Percentiles rank a stretch among this genome's conserved stretches.
These are phyloP conservation scores for Xylaria intraflava DNA, from an alignment of 495 filamentous ascomycete species.

Conservation along the genomic window DNA sequence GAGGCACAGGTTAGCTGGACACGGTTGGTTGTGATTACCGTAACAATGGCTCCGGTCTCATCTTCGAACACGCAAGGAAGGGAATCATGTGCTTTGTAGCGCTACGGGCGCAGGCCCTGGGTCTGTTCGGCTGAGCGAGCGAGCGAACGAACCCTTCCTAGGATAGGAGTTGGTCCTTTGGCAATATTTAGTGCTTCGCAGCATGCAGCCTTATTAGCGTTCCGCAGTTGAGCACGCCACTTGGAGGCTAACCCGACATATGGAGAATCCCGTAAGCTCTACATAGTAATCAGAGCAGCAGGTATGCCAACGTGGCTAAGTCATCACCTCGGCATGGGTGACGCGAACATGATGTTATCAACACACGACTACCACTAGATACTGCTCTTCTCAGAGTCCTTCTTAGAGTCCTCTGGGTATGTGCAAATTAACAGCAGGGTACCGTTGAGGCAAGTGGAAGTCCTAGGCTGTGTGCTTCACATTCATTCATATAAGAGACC, in stretches of 20 bases:
- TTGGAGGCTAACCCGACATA: conserved; percentile 9
- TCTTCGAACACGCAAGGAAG: background rate
- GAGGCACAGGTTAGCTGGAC: conserved; percentile 3
- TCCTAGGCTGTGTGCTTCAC: background rate
- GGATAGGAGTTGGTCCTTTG: conserved; percentile 1
- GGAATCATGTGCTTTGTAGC: background rate
- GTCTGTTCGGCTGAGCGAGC: too few species aligned
- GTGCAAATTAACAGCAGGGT: background rate
- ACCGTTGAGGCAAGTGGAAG: background rate
- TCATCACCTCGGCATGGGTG: background rate
- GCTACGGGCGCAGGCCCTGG: background rate
- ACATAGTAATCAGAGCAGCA: background rate
- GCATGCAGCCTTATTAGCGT: conserved; percentile 9
- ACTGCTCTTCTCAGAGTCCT: background rate
- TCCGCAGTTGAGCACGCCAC: conserved; percentile 4
- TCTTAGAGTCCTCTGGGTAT: background rate
- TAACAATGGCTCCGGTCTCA: too few species aligned
- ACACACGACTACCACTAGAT: background rate
- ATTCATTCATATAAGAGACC: too few species aligned
- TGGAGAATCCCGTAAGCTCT: conserved; percentile 5
- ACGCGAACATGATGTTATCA: conserved; percentile 3
- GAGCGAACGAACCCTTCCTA: too few species aligned
- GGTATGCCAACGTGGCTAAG: background rate
- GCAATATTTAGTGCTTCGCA: conserved; percentile 6
- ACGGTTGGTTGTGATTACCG: too few species aligned